phyloP scores from a whole-genome alignment of 345 rosid genomes.

The Eucalyptus polyanthemos region DNA sequence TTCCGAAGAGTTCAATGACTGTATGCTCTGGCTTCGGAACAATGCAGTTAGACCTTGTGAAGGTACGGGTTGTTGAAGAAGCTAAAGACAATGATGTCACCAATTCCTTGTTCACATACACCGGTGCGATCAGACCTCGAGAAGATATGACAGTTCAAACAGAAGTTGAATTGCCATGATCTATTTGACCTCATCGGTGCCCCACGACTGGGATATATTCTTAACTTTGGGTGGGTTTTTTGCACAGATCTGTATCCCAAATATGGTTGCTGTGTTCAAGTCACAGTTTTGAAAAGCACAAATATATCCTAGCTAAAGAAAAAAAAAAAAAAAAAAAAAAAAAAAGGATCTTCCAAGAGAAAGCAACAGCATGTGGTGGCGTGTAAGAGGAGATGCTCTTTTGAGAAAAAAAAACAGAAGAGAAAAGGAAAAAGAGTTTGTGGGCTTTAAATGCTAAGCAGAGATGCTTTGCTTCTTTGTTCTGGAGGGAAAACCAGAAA shows the following conservation, averaged over 20 bases:
- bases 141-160: background rate
- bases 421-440: background rate
- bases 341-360: constrained; percentile 27
- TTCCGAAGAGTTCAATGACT: background rate
- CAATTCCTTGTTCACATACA: background rate
- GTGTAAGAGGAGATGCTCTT: constrained; percentile 3
- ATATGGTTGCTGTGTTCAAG: background rate
- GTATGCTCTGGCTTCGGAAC: background rate
- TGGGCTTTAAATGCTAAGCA: background rate
- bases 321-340: background rate
- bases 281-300: background rate
- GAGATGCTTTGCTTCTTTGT: constrained; percentile 48
- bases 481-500: constrained; percentile 9
- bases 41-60: background rate
- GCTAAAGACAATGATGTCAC: background rate
- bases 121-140: background rate
- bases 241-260: background rate
- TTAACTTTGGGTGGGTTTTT: background rate
- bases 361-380: constrained; percentile 26
- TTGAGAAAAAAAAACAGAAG: background rate
- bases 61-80: background rate
- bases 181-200: background rate
- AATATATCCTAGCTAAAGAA: constrained; percentile 21
- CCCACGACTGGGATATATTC: background rate
- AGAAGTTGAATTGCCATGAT: background rate